These are phyloP conservation scores for Dactylella cylindrospora DNA, from an alignment of 2,329 filamentous ascomycete species.

Conservation along the genomic window DNA sequence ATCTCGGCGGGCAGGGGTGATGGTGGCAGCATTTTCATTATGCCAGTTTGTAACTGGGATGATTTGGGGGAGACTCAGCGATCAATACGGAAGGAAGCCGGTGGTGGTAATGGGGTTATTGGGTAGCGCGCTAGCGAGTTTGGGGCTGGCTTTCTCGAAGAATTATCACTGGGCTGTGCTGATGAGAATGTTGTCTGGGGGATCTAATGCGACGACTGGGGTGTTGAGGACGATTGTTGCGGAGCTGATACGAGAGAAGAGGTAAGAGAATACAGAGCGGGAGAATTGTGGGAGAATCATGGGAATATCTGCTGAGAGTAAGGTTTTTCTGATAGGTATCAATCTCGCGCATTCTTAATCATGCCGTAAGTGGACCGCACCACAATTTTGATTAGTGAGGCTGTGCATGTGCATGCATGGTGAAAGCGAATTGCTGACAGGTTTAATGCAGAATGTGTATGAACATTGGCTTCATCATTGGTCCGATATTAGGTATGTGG, in stretches of 20 bases:
- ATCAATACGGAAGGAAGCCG: conserved; percentile 69
- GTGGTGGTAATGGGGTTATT: conserved; percentile 75
- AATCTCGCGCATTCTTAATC: conserved; percentile 54
- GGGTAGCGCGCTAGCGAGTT: conserved; percentile 66
- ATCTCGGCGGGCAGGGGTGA: conserved; percentile 72
- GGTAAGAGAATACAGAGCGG: conserved; percentile 54
- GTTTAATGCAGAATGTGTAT: conserved; percentile 62
- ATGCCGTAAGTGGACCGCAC: conserved; percentile 49
- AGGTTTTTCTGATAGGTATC: conserved; percentile 19
- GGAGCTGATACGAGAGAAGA: conserved; percentile 71
- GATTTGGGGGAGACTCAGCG: conserved; percentile 73
- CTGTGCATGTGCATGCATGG: conserved; percentile 49
- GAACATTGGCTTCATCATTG: conserved; percentile 65
- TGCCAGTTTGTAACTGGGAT: conserved; percentile 82
- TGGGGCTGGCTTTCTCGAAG: conserved; percentile 69
- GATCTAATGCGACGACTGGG: conserved; percentile 71
- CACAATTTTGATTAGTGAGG: conserved; percentile 8
- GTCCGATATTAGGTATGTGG: conserved; percentile 56
- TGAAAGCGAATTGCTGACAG: conserved; percentile 59
- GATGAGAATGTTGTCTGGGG: conserved; percentile 67
- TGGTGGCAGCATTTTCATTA: conserved; percentile 77
- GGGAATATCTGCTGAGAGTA: conserved; percentile 12
- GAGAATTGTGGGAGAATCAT: conserved; percentile 19
- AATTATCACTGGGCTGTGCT: conserved; percentile 65
- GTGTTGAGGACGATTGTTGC: conserved; percentile 74